Base-by-base conservation (phyloP, 306 rosid genomes). In the Myrica gale region DNA sequence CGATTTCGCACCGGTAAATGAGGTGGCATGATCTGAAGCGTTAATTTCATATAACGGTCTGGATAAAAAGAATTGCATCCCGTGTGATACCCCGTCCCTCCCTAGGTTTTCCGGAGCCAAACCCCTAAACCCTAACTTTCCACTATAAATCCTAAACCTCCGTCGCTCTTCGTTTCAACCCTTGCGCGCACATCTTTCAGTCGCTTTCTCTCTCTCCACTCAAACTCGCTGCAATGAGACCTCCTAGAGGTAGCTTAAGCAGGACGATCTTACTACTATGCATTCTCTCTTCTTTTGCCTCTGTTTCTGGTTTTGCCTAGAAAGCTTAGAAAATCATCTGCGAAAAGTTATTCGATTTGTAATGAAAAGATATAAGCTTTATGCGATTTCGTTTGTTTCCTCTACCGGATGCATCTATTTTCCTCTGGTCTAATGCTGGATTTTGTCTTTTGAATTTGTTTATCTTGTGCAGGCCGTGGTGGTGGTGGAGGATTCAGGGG, bases 401-500 rank as follows among this genome's bases (percentile, higher is more conserved):
- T 52, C 39, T 10, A 21, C 13, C 15, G 9, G 1, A 32, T 41
- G 6, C 9, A 9, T 4, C 5, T 11, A 10, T 19, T 15, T 11
- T 68, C 32, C 21, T 9, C n/a, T 67, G 42, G 43, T 45, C 39
- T 16, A 1, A 5, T 10, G 4, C 41, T 13, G 2, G 6, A 2
- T 44, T 74, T 15, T 41, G 15, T 74, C 55, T 45, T 68, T 68
- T 11, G 37, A 26, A 54, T 3, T 47, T 52, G 46, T 82, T 68
- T 4, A 9, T 19, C 45, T 23, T 71, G 45, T 43, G 67, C 73
- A 86, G 89, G 89, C 11, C 89, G 82, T 23, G 83, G 85, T 41
- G 89, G 82, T 17, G 84, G 87, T 6, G 69, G 68, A 39, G 89
- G 86, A 48, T 48, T 48, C n/a, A 84, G 85, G 15, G 85, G 84